Conservation (phyloP, 1,139 yeast genomes). For the Pichia cactophila region DNA sequence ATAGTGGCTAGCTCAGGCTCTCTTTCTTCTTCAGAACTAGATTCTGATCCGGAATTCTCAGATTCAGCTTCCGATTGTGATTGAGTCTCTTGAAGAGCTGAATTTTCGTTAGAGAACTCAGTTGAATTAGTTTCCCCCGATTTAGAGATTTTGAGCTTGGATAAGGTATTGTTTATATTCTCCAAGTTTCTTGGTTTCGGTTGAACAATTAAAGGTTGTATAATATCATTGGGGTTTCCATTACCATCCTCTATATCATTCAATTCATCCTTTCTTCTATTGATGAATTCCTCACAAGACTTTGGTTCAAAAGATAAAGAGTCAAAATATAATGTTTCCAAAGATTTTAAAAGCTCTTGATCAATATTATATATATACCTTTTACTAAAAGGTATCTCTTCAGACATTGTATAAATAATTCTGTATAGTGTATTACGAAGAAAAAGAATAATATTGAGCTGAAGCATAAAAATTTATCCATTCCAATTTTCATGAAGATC, state of each 20-base stretch:
- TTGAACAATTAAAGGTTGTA: slow-evolving; percentile 5
- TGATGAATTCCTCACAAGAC: slow-evolving; percentile 17
- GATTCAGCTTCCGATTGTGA: slow-evolving; percentile 35
- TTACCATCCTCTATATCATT: slow-evolving; percentile 16
- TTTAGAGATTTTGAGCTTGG: slow-evolving; percentile 23
- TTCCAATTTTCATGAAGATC: background rate
- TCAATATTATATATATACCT: slow-evolving; percentile 50
- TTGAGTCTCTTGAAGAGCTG: slow-evolving; percentile 45
- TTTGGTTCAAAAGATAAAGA: slow-evolving; percentile 33
- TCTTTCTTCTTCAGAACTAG: slow-evolving; percentile 16
- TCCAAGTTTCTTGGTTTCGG: slow-evolving; percentile 6
- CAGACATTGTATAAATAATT: slow-evolving; percentile 12
- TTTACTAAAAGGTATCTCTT: slow-evolving; percentile 28
- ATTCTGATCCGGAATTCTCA: slow-evolving; percentile 14
- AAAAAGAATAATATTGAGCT: background rate
- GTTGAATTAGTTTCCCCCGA: slow-evolving; percentile 36
- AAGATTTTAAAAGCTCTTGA: slow-evolving; percentile 35
- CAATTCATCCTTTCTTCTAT: slow-evolving; percentile 13
- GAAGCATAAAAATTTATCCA: background rate
- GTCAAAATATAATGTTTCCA: slow-evolving; percentile 54
- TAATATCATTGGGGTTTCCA: background rate
- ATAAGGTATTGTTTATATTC: background rate
- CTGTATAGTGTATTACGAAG: background rate
- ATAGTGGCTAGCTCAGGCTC: background rate
- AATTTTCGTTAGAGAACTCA: slow-evolving; percentile 29